These are phyloP conservation scores for Fusarium duplospermum DNA, from an alignment of 2,329 filamentous ascomycete species.

Conservation along the genomic window DNA sequence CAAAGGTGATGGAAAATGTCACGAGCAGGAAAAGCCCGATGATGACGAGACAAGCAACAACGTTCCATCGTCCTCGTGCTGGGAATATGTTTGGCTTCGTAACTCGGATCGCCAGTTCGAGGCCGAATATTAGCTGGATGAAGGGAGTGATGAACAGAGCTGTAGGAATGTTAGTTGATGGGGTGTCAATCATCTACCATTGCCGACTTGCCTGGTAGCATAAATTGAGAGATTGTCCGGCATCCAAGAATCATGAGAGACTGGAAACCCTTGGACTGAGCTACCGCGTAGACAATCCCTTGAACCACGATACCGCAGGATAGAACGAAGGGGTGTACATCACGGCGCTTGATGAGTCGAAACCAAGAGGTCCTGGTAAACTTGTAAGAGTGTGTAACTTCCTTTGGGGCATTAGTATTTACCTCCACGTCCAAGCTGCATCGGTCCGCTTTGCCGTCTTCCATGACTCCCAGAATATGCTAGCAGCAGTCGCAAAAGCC, in stretches of 20 bases:
- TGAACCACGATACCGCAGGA: conserved; percentile 69
- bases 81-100: conserved; percentile 67
- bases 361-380: conserved; percentile 52
- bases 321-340: conserved; percentile 67
- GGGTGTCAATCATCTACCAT: neutral
- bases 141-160: conserved; percentile 76
- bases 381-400: conserved; percentile 16
- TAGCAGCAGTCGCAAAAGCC: conserved; percentile 65
- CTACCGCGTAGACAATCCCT: conserved; percentile 66
- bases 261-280: conserved; percentile 66
- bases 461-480: conserved; percentile 69
- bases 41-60: conserved; percentile 65
- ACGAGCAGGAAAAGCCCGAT: conserved; percentile 63
- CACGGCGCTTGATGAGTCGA: conserved; percentile 58
- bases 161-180: conserved; percentile 37
- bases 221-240: conserved; percentile 64
- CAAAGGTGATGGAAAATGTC: conserved; percentile 69
- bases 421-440: conserved; percentile 57
- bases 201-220: conserved; percentile 66
- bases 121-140: conserved; percentile 72
- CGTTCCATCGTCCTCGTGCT: conserved; percentile 68
- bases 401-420: conserved; percentile 15
- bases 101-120: conserved; percentile 70
- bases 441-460: conserved; percentile 56
- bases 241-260: conserved; percentile 65